Evolutionary conservation across 2,329 filamentous ascomycete species (phyloP).

Genomic region (Ophiostoma sp.): DNA sequence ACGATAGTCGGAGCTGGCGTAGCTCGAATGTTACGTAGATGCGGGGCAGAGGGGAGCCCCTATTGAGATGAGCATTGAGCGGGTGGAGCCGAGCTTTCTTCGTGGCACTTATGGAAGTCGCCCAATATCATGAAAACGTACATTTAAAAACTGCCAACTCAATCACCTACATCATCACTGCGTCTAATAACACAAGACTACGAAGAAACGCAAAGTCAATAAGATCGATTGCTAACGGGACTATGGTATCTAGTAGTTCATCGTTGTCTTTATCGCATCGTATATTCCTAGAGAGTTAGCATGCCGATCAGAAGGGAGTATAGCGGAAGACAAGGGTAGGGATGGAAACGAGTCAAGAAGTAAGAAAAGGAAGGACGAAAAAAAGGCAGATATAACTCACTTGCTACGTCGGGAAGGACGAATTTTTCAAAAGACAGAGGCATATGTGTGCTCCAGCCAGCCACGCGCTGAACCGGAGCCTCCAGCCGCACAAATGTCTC

Average conservation of each 20-base stretch:
- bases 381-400: conserved; percentile 51
- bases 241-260: conserved; percentile 50
- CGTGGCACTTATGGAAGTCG: neutral
- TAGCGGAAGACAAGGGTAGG: neutral
- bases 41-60: conserved; percentile 12
- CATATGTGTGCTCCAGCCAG: conserved; percentile 84
- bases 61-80: neutral
- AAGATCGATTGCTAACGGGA: neutral
- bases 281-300: conserved; percentile 53
- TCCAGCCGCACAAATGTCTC: conserved; percentile 75
- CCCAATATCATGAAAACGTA: no score
- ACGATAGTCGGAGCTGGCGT: neutral
- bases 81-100: conserved; percentile 10
- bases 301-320: neutral
- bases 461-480: conserved; percentile 76
- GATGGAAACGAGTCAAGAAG: neutral
- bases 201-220: neutral
- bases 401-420: conserved; percentile 76
- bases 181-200: neutral
- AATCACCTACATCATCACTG: neutral
- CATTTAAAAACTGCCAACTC: neutral
- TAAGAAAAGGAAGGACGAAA: neutral
- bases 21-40: neutral
- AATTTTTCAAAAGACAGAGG: conserved; percentile 75
- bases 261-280: conserved; percentile 58